Evolutionary conservation across 208 protist genomes (phyloP).

Genomic region (Wallacemonas sp.): DNA sequence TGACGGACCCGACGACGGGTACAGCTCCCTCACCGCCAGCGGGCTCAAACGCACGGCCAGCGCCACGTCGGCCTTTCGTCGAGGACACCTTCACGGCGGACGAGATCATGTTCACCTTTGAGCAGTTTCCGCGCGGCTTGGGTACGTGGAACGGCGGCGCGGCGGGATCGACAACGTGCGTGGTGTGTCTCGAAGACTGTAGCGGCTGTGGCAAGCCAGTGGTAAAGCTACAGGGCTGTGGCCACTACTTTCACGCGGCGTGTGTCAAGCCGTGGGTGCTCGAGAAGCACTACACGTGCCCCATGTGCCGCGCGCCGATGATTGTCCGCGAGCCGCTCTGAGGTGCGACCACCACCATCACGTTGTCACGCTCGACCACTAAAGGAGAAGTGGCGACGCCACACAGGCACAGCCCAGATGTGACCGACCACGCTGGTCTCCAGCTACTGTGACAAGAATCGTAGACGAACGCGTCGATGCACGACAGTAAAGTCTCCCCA

Average conservation of each 20-base stretch:
- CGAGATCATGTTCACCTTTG: background rate
- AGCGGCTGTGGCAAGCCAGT: constrained; percentile 4
- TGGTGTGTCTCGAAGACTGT: constrained; percentile 22
- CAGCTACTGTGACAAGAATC: too few species aligned
- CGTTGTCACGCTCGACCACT: too few species aligned
- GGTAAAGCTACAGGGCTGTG: constrained; percentile 27
- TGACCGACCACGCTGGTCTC: too few species aligned
- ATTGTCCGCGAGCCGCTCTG: background rate
- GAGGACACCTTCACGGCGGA: constrained; percentile 5
- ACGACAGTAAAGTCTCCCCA: too few species aligned
- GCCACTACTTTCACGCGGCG: constrained; percentile 30
- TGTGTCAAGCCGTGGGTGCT: constrained; percentile 40
- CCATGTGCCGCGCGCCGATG: constrained; percentile 23
- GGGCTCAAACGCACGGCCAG: background rate
- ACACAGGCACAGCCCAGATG: too few species aligned
- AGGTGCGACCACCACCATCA: too few species aligned
- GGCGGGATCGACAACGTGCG: constrained; percentile 16
- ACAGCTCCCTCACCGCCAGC: background rate
- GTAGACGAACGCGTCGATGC: too few species aligned
- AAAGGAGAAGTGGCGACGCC: too few species aligned
- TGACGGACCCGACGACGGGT: background rate
- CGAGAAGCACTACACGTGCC: constrained; percentile 17
- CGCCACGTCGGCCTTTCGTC: background rate
- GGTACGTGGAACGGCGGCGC: background rate
- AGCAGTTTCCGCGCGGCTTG: constrained; percentile 2